Evolutionary conservation across 1,139 yeast genomes (phyloP), one percentile per base, ranked within the genome.

Genomic region (Geotrichum aggregatum): DNA sequence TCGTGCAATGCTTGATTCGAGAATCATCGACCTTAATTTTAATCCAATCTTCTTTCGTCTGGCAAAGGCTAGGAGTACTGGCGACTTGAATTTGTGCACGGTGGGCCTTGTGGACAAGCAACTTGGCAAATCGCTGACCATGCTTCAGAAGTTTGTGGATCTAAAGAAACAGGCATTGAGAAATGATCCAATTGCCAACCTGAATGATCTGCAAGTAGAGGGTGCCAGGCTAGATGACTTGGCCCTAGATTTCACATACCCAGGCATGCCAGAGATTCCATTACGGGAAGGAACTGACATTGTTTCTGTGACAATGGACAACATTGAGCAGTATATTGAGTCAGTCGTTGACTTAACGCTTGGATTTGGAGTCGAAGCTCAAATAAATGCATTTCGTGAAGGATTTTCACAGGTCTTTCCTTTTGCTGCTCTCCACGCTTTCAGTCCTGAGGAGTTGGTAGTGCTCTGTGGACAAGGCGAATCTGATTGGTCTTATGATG

Each of bases 321-420:
- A 87, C 62, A 72, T 87, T 40, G 79, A 76, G 8, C 66, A 68
- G 3, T 92, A 86, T 60, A 73, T 89, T 26, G 71, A 71, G 10
- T 68, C 69, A 24, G 83, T 88, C 1, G 64, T 83, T 13, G 88
- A 86, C 49, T 74, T 76, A 52, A 79, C 87, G 0, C 63, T 89
- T 16, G 82, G 79, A 18, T 61, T 69, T 1, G 98, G 98, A 2
- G 77, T 92, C 8, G 63, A 68, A 16, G 69, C 71, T 13, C 97
- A 89, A 66, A 70, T 87, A 18, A 73, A 75, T 45, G 80, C 87
- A 3, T 91, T 92, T 67, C 77, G 81, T 64, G 77, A 77, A 14
- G 98, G 98, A 0, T 91, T 92, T 63, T 81, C 94, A 0, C 78
- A 78, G 54, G 95, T 89, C 1, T 86, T 92, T 68, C 96, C 97